These are phyloP conservation scores for Xylaria longipes DNA, from an alignment of 495 filamentous ascomycete genomes.

Conservation along the genomic window DNA sequence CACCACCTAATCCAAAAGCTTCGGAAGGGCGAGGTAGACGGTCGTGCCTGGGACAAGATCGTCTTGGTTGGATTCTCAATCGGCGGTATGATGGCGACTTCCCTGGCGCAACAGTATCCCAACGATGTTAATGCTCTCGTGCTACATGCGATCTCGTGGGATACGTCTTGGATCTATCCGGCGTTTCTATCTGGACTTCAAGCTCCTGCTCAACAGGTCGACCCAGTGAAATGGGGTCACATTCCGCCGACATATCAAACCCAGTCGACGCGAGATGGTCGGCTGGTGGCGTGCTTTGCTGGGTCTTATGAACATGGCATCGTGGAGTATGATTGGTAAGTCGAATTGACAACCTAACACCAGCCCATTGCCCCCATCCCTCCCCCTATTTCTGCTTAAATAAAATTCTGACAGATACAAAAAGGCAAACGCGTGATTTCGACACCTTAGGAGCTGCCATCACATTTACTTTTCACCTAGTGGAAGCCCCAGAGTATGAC, in stretches of 20 bases:
- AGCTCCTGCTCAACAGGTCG: constrained; percentile 31
- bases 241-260: constrained; percentile 29
- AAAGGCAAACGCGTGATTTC: constrained; percentile 27
- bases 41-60: constrained; percentile 29
- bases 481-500: constrained; percentile 27
- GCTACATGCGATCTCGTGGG: constrained; percentile 28
- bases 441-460: constrained; percentile 33
- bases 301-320: constrained; percentile 26
- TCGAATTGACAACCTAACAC: not conserved
- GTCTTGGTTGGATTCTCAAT: constrained; percentile 32
- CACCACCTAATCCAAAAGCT: constrained; percentile 35
- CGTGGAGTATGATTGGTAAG: constrained; percentile 30
- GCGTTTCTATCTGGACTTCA: constrained; percentile 34
- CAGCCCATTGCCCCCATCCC: not conserved
- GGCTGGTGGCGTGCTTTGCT: constrained; percentile 31
- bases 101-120: constrained; percentile 32
- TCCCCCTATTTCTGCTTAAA: too few species aligned
- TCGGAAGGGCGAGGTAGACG: constrained; percentile 24
- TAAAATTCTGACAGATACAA: not conserved
- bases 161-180: constrained; percentile 28
- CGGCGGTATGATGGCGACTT: constrained; percentile 27
- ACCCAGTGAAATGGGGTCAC: constrained; percentile 28
- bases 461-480: constrained; percentile 30
- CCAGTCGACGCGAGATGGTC: constrained; percentile 28
- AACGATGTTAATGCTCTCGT: constrained; percentile 31